Evolutionary conservation across 2,329 filamentous ascomycete species (phyloP), one percentile per base, ranked within the genome.

Genomic region (Thyridium curvatum): DNA sequence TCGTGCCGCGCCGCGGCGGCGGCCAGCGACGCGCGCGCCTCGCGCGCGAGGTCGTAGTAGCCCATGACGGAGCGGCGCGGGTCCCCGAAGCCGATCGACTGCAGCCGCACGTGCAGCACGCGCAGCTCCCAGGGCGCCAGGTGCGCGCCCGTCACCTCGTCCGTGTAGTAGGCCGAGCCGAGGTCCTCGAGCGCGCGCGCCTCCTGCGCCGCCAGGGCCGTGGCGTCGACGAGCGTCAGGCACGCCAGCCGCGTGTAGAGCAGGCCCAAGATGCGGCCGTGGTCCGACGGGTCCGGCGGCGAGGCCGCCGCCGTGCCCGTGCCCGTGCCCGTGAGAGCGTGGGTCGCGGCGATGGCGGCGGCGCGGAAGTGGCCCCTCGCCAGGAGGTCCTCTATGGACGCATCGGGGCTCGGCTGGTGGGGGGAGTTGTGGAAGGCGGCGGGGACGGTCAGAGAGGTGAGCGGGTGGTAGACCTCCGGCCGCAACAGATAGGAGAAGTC

Each of bases 91-190:
- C 87, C 88, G 34, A 95, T 75, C 0, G 86, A 87, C 49, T 94
- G 87, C 15, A 97, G 71, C 2, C 90, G 77, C 8, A 96, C 84
- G 7, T 84, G 82, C 13, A 97, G 71, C 3, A 96, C 74, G 7
- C 93, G 79, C 38, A 98, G 71, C 32, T 84, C 76, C 90, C 93
- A 98, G 0, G 91, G 91, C 0, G 91, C 84, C 1, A 94, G 71
- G 55, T 84, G 83, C 8, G 37, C 30, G 15, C 67, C 74, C 0
- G 64, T 71, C 17, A 59, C 52, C n/a, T 71, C 68, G 49, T 76
- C 75, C 7, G 69, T 61, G 56, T 80, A 86, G 45, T 66, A 73
- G 39, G 61, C 62, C 16, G 71, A 71, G 52, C 75, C 78, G 2
- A 82, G 61, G 51, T 83, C 79, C 51, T 81, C 76, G 3, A 83